Evolutionary conservation across 495 filamentous ascomycete species (phyloP), one percentile per base, ranked within the genome.

Genomic region (Annulohypoxylon nitens): DNA sequence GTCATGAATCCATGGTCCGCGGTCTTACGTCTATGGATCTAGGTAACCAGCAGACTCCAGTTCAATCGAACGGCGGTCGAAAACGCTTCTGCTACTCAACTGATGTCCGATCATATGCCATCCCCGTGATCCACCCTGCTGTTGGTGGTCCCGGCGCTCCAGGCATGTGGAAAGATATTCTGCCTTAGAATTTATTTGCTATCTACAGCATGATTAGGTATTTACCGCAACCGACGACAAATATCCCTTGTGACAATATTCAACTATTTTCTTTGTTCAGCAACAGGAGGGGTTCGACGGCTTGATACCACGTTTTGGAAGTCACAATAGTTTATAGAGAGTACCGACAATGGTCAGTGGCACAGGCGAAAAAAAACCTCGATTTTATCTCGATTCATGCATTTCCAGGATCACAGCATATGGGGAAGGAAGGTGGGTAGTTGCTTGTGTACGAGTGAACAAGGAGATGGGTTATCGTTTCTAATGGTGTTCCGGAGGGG

Each of bases 31-130:
- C 76, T 16, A 26, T 58, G 43, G 76, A 68, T 34, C 39, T 64
- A 3, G 76, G 73, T 36, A 64, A 48, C 36, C 76, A 70, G 61
- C 82, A 83, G 72, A 77, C 83, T 16, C 76, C 82, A 37, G 74
- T 81, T 53, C 73, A 78, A 74, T 69, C 81, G 37, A 65, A 63
- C 34, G 78, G 84, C 41, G 87, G 86, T 61, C 77, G 82, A 69
- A 92, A 92, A 81, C 84, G 90, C 26, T 80, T 89, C 18, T 90
- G 90, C 81, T 90, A 87, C 81, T 86, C 87, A 11, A 75, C 84
- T 2, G 85, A 86, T 75, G 82, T 78, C 11, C 71, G 61, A 48
- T 50, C 76, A 26, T 65, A 79, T 67, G 48, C 70, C 54, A 80
- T 81, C 26, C 66, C 81, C 10, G 57, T 80, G 5, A 75, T 81